Base-by-base conservation (phyloP, 495 filamentous ascomycete species). In the Penicillium paradoxum region DNA sequence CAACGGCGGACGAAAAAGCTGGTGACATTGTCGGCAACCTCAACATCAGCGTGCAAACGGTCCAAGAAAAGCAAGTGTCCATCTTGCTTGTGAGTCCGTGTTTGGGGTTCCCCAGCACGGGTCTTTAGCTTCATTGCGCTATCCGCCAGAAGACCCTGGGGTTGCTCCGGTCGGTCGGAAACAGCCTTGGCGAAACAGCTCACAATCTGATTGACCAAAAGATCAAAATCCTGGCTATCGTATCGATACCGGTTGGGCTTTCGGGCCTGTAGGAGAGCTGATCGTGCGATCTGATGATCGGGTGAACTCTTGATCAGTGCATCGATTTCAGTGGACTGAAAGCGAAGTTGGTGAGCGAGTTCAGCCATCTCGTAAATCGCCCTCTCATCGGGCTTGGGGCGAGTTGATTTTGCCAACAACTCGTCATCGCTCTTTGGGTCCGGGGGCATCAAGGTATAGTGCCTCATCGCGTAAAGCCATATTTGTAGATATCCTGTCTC, bases 1-100 rank as follows among this genome's bases (percentile, higher is more conserved):
- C 51, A 65, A 22, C 52, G 56, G 36, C 60, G 42, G 14, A 74
- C 59, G 51, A 65, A 66, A 36, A 72, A 63, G 32, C 61, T 62
- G 14, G 65, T 59, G 15, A 70, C 52, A 14, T 45, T 56, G 29
- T 67, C 53, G 6, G n/a, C 43, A 24, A 50, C 30, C 46, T 38
- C 10, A 37, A 55, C 36, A 17, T 61, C 51, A 15, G 55, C 53
- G 43, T 69, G 53, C 19, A 73, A 27, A 15, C 54, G 45, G 44
- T 67, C 59, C 3, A 69, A 11, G 51, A 71, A 73, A 14, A 72
- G 60, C 2, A 51, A 54, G 3, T 39, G 37, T 21, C 45, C 33
- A 46, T 70, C 64, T 30, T 56, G 44, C 44, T 54, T 29, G 6
- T 66, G 53, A 37, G 55, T 51, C 15, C 46, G 49, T 37, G 44